Conservation (phyloP, 2,329 filamentous ascomycete species). For the Alternaria sp. region DNA sequence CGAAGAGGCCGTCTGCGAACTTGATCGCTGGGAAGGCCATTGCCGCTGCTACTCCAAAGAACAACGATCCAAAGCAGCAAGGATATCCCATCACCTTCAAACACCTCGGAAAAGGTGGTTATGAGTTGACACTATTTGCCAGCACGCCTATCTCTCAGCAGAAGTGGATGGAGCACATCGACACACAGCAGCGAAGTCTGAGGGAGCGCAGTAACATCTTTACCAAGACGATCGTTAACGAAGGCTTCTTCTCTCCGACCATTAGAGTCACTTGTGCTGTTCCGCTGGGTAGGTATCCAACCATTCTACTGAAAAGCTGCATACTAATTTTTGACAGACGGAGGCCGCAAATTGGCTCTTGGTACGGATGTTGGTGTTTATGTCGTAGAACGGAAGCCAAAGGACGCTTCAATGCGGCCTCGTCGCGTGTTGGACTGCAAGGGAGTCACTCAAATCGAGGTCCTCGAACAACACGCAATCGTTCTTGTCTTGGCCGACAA, state of each 20-base stretch:
- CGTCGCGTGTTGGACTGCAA: slow-evolving; percentile 84
- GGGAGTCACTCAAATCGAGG: slow-evolving; percentile 92
- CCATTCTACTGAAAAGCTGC: not conserved
- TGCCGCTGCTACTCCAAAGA: slow-evolving; percentile 53
- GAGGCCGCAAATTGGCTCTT: slow-evolving; percentile 91
- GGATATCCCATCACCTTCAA: slow-evolving; percentile 96
- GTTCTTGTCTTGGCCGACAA: slow-evolving; percentile 93
- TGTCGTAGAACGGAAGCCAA: slow-evolving; percentile 87
- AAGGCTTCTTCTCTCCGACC: slow-evolving; percentile 86
- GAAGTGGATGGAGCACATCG: slow-evolving; percentile 97
- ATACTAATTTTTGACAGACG: slow-evolving; percentile 66
- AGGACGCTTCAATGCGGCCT: slow-evolving; percentile 76
- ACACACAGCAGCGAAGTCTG: slow-evolving; percentile 85
- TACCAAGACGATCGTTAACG: slow-evolving; percentile 73
- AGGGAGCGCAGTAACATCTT: slow-evolving; percentile 77
- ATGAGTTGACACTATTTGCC: slow-evolving; percentile 89
- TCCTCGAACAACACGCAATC: slow-evolving; percentile 92
- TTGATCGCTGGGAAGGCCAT: slow-evolving; percentile 64
- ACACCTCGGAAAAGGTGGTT: slow-evolving; percentile 93
- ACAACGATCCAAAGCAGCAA: slow-evolving; percentile 64
- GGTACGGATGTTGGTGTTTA: slow-evolving; percentile 95
- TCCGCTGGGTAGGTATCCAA: slow-evolving; percentile 74
- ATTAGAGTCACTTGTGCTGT: slow-evolving; percentile 95
- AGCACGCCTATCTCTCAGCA: slow-evolving; percentile 84
- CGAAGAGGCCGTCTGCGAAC: slow-evolving; percentile 89